Percentiles rank a stretch among this genome's conserved stretches.
Conservation (phyloP, 352 stramenopile species). For the Pythium phragmiticola region DNA sequence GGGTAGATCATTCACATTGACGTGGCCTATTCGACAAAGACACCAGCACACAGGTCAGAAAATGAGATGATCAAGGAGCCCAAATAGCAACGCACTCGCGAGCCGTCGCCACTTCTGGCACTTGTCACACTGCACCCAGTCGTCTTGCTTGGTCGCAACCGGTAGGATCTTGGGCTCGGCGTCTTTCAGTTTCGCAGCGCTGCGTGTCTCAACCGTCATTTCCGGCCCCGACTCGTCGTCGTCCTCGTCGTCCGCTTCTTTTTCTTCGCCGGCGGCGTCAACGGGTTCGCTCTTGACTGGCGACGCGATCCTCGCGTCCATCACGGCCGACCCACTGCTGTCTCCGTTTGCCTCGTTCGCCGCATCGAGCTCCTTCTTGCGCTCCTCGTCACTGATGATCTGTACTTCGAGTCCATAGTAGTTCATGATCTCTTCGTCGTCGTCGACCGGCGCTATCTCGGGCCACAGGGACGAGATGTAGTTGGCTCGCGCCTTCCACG, state of each 20-base stretch:
- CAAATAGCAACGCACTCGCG: constrained; percentile 55
- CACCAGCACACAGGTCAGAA: constrained; percentile 3
- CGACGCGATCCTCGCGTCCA: constrained; percentile 6
- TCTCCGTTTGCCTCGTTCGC: constrained; percentile 8
- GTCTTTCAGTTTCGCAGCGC: constrained; percentile 49
- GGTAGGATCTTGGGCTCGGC: constrained; percentile 43
- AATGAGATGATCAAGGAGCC: neutral
- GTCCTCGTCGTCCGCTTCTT: constrained; percentile 15
- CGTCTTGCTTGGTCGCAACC: constrained; percentile 72
- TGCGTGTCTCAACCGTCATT: constrained; percentile 57
- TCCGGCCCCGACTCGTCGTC: constrained; percentile 23
- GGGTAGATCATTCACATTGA: constrained; percentile 74
- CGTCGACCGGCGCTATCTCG: constrained; percentile 52
- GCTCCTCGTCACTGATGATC: constrained; percentile 68
- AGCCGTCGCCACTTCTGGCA: constrained; percentile 82
- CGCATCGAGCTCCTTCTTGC: constrained; percentile 34
- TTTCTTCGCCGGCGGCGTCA: constrained; percentile 1
- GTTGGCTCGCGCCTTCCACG: constrained; percentile 54
- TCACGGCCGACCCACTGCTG: neutral
- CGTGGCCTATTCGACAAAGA: constrained; percentile 42
- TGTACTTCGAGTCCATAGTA: constrained; percentile 78
- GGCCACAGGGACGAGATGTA: constrained; percentile 76
- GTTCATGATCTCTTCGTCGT: constrained; percentile 71
- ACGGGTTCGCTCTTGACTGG: constrained; percentile 22
- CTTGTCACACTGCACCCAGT: constrained; percentile 87